Percentiles rank a stretch among this genome's conserved stretches.
These are phyloP conservation scores for Echites panduratus DNA, from an alignment of 257 asterid species.

Conservation along the genomic window DNA sequence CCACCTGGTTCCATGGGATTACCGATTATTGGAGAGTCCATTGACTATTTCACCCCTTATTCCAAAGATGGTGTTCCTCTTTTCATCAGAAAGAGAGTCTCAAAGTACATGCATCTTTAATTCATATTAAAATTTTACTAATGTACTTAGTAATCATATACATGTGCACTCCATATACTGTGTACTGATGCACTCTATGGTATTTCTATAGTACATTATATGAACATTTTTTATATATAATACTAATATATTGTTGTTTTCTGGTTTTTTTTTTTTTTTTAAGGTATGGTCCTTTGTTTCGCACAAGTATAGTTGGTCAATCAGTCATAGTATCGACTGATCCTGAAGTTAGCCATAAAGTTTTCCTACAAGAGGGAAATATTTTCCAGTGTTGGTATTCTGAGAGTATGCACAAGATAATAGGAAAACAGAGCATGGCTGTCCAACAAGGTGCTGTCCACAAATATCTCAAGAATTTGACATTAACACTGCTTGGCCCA, in stretches of 20 bases:
- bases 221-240: not conserved
- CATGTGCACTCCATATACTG: too few species aligned
- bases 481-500: not conserved
- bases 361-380: not conserved
- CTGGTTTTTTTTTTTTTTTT: too few species aligned
- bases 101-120: too few species aligned
- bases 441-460: not conserved
- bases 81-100: constrained; percentile 4
- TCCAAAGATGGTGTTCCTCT: constrained; percentile 11
- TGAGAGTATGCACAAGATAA: not conserved
- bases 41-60: constrained; percentile 7
- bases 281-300: not conserved
- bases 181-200: too few species aligned
- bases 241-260: not conserved
- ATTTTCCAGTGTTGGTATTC: not conserved
- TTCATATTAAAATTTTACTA: too few species aligned
- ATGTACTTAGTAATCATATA: too few species aligned
- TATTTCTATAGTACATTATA: too few species aligned
- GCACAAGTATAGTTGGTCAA: not conserved
- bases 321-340: not conserved
- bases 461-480: not conserved
- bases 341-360: not conserved
- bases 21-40: constrained; percentile 22
- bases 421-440: not conserved
- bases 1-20: constrained; percentile 30